phyloP scores from a whole-genome alignment of 1,139 yeast genomes.

The Saccharomycopsis hybrid region DNA sequence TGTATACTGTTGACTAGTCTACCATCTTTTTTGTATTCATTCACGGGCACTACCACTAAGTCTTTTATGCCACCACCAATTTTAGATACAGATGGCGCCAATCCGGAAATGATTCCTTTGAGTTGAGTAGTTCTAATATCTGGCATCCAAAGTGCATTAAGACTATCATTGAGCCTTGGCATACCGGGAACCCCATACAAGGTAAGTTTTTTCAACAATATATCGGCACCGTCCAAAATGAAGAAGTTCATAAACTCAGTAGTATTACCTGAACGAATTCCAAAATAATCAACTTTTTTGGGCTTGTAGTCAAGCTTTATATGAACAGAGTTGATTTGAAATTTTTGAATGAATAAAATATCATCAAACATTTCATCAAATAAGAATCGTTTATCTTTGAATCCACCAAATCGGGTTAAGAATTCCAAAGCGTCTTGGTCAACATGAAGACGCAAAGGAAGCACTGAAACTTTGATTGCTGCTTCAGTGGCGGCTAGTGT shows the following conservation, averaged over 20 bases:
- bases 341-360: constrained; percentile 59
- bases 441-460: constrained; percentile 76
- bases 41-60: constrained; percentile 64
- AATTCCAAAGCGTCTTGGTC: constrained; percentile 94
- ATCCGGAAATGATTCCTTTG: constrained; percentile 72
- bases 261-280: constrained; percentile 78
- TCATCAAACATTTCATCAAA: constrained; percentile 52
- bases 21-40: constrained; percentile 71
- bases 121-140: constrained; percentile 76
- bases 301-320: constrained; percentile 88
- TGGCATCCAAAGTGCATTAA: constrained; percentile 77
- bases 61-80: constrained; percentile 76
- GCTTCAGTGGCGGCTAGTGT: constrained; percentile 65
- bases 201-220: constrained; percentile 53
- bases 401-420: constrained; percentile 69
- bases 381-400: constrained; percentile 64
- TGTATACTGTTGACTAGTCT: constrained; percentile 63
- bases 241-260: constrained; percentile 85
- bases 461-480: constrained; percentile 44
- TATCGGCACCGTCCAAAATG: constrained; percentile 76
- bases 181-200: constrained; percentile 77
- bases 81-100: constrained; percentile 75
- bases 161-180: constrained; percentile 45
- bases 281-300: constrained; percentile 75
- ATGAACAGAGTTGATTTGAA: constrained; percentile 54